Evolutionary conservation across 169 alveolate species (phyloP), one percentile per base, ranked within the genome.

Genomic region (Plasmodium adleri): DNA sequence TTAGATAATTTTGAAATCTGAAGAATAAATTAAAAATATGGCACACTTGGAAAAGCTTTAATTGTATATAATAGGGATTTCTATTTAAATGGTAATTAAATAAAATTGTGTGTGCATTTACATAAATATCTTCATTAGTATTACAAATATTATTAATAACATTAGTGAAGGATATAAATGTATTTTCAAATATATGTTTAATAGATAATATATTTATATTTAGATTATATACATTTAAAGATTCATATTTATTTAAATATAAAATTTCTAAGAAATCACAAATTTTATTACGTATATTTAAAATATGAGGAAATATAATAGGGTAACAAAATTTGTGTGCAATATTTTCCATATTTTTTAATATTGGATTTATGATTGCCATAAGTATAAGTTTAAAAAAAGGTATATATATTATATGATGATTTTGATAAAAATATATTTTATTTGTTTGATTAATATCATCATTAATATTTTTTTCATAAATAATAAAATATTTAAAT

Each of bases 11-110:
- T 45, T 83, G 91, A 63, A 32, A 83, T 2, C 91, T 66, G 39
- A 83, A 83, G 20, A 83, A 70, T 47, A 83, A 56, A 24, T 83
- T 83, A 45, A 83, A 47, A 39, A 83, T 56, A 70, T 83, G 91
- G 54, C 91, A 83, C 47, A 83, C 10, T 24, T 83, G 91, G 50
- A 83, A 83, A 10, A 83, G 39, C 26, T 70, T 83, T 62, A 83
- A 43, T 12, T 83, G 52, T 3, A 83, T 85, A 70, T 67, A 83
- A 49, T 47, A 70, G 0, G 86, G 52, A 2, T 9, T 59, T 7
- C 28, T 24, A 50, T 63, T 28, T 45, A 83, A 9, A 62, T 83
- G 91, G 47, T 58, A 83, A 1, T 28, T 15, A 58, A 83, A 83
- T 62, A 83, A 1, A 39, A 68, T 63, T 7, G 71, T 54, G 10